These are phyloP conservation scores for Orbilia quercus DNA, from an alignment of 2,329 filamentous ascomycete genomes.

Conservation along the genomic window DNA sequence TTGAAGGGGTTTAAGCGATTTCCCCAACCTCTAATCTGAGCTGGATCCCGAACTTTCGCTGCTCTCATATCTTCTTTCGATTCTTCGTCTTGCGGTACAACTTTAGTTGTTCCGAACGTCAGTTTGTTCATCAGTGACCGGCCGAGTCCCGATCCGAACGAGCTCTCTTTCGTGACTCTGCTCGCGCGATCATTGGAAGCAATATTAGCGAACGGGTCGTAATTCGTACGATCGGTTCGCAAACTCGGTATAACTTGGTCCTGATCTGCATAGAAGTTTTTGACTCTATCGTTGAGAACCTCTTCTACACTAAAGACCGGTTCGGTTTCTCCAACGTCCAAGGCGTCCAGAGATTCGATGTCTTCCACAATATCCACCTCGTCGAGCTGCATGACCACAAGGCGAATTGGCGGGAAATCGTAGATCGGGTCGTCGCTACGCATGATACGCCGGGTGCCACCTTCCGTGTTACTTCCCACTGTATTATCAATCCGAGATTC, in stretches of 20 bases:
- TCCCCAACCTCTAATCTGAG: conserved; percentile 17
- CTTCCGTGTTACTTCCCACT: conserved; percentile 38
- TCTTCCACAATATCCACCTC: conserved; percentile 26
- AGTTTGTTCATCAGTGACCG: conserved; percentile 16
- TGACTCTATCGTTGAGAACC: neutral
- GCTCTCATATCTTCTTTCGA: conserved; percentile 17
- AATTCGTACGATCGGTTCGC: too few relatives aligned
- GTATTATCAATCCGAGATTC: neutral
- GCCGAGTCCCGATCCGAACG: neutral
- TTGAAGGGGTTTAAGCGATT: conserved; percentile 21
- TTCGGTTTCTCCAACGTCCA: neutral
- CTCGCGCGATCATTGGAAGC: neutral
- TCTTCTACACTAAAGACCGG: neutral
- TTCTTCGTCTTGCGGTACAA: conserved; percentile 16
- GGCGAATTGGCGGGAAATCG: conserved; percentile 33
- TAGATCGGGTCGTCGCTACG: conserved; percentile 26
- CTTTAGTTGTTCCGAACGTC: conserved; percentile 10
- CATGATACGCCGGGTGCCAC: conserved; percentile 28
- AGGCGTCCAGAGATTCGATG: neutral
- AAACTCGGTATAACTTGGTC: too few relatives aligned
- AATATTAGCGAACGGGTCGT: neutral
- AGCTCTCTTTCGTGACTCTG: too few relatives aligned
- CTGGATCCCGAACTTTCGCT: conserved; percentile 2
- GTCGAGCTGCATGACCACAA: conserved; percentile 25
- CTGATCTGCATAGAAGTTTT: neutral